Evolutionary conservation across 345 rosid genomes (phyloP), one percentile per base, ranked within the genome.

Genomic region (Mallotus nudiflorus): DNA sequence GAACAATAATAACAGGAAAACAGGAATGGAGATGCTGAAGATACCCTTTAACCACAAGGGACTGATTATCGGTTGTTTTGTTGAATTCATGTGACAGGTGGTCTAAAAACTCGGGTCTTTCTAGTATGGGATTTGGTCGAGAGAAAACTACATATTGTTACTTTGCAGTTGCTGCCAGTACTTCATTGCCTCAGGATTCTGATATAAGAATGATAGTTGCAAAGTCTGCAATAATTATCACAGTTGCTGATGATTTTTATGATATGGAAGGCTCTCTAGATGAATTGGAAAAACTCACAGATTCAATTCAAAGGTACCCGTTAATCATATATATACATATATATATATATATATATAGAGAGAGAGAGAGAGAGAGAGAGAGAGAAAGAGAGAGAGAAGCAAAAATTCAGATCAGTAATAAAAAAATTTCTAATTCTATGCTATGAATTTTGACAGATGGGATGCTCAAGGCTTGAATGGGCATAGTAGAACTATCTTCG

Each of bases 161-260:
- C 81, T 90, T 86, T 57, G 90, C 93, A 12, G 8, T 66, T 15
- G 65, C 80, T 19, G 35, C 87, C 0, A 28, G 77, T 62, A 53
- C 74, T 67, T 69, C 84, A 2, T 55, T 88, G 59, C 84, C 87
- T n/a, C 68, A 62, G 27, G 75, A 78, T 62, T 85, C 82, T 12
- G 71, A 61, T 27, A 7, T 73, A 4, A 54, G 90, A 44, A 52
- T 72, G 55, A 39, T 88, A 19, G 15, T 67, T 3, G 81, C 91
- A 4, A 90, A 90, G 69, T 65, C 77, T 37, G 93, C 73, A 0
- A 75, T 77, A 18, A 31, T 90, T 11, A 67, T 88, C 46, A 90
- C 93, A 1, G 76, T 88, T 14, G 85, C 93, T 4, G 96, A 90
- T 63, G 96, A 90, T 71, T 88, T 84, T 31, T 88, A 75, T 15